A percentile compares a stretch with the other conserved stretches of the same genome.
Conservation (phyloP, 352 stramenopile species). For the Globisporangium barbulae region DNA sequence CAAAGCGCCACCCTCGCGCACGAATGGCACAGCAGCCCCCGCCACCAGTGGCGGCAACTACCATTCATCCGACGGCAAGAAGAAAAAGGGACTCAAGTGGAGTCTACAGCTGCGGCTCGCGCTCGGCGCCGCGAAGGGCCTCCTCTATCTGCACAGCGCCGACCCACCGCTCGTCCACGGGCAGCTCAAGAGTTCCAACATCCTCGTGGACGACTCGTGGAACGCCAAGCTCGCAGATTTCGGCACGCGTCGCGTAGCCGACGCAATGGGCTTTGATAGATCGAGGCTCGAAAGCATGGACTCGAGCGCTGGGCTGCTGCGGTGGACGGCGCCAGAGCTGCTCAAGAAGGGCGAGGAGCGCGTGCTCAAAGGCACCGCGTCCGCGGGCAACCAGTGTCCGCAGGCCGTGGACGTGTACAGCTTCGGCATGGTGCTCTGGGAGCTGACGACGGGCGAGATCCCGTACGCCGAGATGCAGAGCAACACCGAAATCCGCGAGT, state of each 20-base stretch:
- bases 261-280: slow-evolving; percentile 73
- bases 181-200: slow-evolving; percentile 87
- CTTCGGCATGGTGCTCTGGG: slow-evolving; percentile 87
- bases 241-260: slow-evolving; percentile 72
- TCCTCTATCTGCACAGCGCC: slow-evolving; percentile 84
- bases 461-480: slow-evolving; percentile 63
- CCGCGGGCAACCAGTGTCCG: slow-evolving; percentile 25
- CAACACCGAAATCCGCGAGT: slow-evolving; percentile 73
- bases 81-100: slow-evolving; percentile 77
- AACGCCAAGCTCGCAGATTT: slow-evolving; percentile 89
- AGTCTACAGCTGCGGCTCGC: slow-evolving; percentile 78
- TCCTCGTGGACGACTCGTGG: slow-evolving; percentile 87
- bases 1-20: slow-evolving; percentile 16
- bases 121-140: slow-evolving; percentile 66
- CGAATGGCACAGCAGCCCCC: slow-evolving; percentile 10
- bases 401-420: slow-evolving; percentile 87
- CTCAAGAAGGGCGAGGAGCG: slow-evolving; percentile 76
- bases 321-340: slow-evolving; percentile 78
- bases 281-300: slow-evolving; percentile 60
- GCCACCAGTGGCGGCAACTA: slow-evolving; percentile 12
- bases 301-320: slow-evolving; percentile 49
- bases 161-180: slow-evolving; percentile 82
- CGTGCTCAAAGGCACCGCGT: slow-evolving; percentile 43
- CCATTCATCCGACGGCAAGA: slow-evolving; percentile 27
- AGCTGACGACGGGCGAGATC: slow-evolving; percentile 81